A percentile compares a stretch with the other conserved stretches of the same genome.
Conservation (phyloP, 306 rosid species). For the Cicer bijugum region DNA sequence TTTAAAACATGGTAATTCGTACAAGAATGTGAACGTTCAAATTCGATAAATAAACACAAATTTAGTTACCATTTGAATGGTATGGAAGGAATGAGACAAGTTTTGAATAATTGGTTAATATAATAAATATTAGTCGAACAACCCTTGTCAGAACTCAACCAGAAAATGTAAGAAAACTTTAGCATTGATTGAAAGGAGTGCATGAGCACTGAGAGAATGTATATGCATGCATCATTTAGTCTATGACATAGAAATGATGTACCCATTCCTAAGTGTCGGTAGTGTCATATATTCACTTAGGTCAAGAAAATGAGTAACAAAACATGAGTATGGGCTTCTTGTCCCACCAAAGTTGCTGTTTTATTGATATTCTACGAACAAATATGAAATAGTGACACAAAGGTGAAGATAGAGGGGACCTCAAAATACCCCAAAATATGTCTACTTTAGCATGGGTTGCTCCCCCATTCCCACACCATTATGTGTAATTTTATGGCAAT, state of each 20-base stretch:
- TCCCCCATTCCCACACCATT: constrained; percentile 61
- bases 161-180: constrained; percentile 16
- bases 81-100: constrained; percentile 36
- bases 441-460: constrained; percentile 76
- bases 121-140: not conserved
- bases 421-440: constrained; percentile 46
- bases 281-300: constrained; percentile 7
- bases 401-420: constrained; percentile 54
- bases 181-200: constrained; percentile 21
- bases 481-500: constrained; percentile 47
- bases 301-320: constrained; percentile 35
- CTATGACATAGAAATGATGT: not conserved
- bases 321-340: constrained; percentile 50
- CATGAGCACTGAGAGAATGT: constrained; percentile 31
- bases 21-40: not conserved
- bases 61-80: constrained; percentile 23
- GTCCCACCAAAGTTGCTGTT: constrained; percentile 41
- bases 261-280: constrained; percentile 44
- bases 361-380: constrained; percentile 21
- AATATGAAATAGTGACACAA: constrained; percentile 44
- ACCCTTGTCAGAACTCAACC: constrained; percentile 22
- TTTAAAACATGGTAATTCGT: not conserved
- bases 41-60: not conserved
- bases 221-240: constrained; percentile 10
- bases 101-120: not conserved